phyloP scores from a whole-genome alignment of 2,329 filamentous ascomycete species.

The Exophiala dermatitidis region DNA sequence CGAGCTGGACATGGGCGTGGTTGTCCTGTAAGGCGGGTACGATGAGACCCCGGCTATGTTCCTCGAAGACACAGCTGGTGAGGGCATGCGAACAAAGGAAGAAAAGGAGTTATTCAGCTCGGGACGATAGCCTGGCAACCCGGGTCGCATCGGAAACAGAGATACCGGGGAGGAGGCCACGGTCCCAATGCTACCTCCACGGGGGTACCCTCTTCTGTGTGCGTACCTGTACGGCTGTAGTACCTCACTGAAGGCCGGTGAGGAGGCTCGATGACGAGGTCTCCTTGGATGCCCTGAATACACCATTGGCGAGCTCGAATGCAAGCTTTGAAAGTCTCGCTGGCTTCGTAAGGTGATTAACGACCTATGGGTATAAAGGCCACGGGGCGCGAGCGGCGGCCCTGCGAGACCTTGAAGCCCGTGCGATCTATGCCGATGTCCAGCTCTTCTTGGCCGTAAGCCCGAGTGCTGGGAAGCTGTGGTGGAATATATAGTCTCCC shows the following conservation, averaged over 20 bases:
- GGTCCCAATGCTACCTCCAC: constrained; percentile 19
- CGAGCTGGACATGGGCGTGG: constrained; percentile 20
- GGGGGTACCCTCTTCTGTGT: constrained; percentile 8
- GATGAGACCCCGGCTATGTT: neutral
- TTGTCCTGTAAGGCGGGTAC: constrained; percentile 9
- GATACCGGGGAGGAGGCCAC: constrained; percentile 23
- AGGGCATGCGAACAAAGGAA: constrained; percentile 21
- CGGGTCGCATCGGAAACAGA: constrained; percentile 6
- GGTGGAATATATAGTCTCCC: constrained; percentile 18
- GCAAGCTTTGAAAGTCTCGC: constrained; percentile 16
- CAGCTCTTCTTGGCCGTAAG: constrained; percentile 16
- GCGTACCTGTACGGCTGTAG: constrained; percentile 9
- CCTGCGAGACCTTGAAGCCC: constrained; percentile 4
- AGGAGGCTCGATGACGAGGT: constrained; percentile 11
- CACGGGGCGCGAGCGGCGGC: constrained; percentile 2
- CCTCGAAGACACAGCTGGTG: constrained; percentile 16
- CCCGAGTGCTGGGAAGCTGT: constrained; percentile 14
- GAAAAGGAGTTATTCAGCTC: constrained; percentile 22
- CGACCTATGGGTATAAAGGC: constrained; percentile 24
- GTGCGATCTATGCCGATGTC: constrained; percentile 10
- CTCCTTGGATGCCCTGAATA: constrained; percentile 3
- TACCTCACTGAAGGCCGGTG: constrained; percentile 21
- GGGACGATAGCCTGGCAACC: constrained; percentile 15
- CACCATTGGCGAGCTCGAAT: constrained; percentile 20
- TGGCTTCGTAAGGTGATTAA: constrained; percentile 24